Evolutionary conservation across 495 filamentous ascomycete species (phyloP), one percentile per base, ranked within the genome.

Genomic region (Aspergillus ellipticus): DNA sequence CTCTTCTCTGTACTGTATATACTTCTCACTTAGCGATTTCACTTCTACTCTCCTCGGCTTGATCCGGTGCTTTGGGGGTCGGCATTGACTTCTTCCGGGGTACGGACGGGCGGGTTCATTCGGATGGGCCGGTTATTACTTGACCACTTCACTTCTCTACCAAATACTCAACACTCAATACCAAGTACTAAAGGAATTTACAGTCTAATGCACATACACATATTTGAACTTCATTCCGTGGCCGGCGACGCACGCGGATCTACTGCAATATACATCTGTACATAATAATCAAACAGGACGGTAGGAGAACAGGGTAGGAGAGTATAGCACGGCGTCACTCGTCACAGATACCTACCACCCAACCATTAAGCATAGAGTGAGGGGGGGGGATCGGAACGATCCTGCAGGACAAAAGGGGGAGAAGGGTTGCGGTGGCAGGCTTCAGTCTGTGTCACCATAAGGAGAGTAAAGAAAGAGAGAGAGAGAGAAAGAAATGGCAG

Each of bases 211-310:
- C n/a, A n/a, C n/a, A n/a, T n/a, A n/a, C n/a, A n/a, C n/a, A n/a
- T n/a, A n/a, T n/a, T n/a, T n/a, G n/a, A n/a, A n/a, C n/a, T 7
- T 28, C 24, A 28, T 7, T 28, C 24, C 24, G 24, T 28, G 4
- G 7, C 7, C 24, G 4, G 24, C 24, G 24, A 28, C 35, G 35
- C 13, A 13, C 35, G 1, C n/a, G 11, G 10, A 39, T 39, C 35
- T 39, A 61, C 60, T 49, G 52, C 57, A 70, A 52, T 60, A 66
- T 64, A 70, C 66, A 68, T 67, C 63, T 75, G 71, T 75, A 74
- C 70, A 75, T 53, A 67, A 28, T 16, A 29, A 48, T 16, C 56
- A 60, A 54, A 49, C 22, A 62, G 35, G 35, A 58, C 33, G 43
- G 49, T 52, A 54, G 48, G 50, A 16, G 57, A 51, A 54, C 31